phyloP scores from a whole-genome alignment of 2,329 filamentous ascomycete genomes.

The Xylariaceae sp. region DNA sequence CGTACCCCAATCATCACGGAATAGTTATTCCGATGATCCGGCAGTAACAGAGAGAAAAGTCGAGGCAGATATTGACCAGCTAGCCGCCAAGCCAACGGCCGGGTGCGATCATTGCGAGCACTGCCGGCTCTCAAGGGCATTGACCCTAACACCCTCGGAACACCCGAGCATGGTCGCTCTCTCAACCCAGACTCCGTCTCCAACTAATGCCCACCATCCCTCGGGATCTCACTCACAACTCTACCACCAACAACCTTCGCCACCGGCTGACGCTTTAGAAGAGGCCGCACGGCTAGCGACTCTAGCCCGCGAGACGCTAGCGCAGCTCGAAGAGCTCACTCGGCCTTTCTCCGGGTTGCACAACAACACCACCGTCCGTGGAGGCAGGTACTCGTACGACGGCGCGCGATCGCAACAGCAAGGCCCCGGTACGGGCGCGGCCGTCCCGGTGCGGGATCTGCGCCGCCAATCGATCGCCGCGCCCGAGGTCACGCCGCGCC shows the following conservation, averaged over 20 bases:
- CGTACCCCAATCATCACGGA: conserved; percentile 2
- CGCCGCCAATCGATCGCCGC: conserved; percentile 8
- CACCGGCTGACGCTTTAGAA: conserved; percentile 11
- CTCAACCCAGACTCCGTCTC: too few species aligned
- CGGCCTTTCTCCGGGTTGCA: conserved; percentile 10
- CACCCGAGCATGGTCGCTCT: conserved; percentile 6
- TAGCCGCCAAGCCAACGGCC: conserved; percentile 3
- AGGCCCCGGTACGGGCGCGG: too few species aligned
- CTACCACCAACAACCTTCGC: neutral
- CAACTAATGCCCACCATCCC: neutral
- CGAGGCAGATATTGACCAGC: neutral
- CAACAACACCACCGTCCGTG: too few species aligned
- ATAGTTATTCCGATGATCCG: conserved; percentile 4
- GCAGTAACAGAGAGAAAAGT: conserved; percentile 5
- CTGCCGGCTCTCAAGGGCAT: conserved; percentile 17
- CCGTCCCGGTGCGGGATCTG: neutral
- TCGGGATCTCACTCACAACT: conserved; percentile 2
- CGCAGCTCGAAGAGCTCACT: conserved; percentile 20
- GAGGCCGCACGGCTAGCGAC: conserved; percentile 20
- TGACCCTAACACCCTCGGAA: conserved; percentile 8
- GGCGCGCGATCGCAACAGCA: conserved; percentile 5
- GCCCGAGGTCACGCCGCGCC: conserved; percentile 5
- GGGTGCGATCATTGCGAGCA: conserved; percentile 23
- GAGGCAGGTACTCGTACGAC: conserved; percentile 8
- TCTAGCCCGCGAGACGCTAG: conserved; percentile 18